Evolutionary conservation across 257 asterid genomes (phyloP), one percentile per base, ranked within the genome.

Genomic region (Osmanthus fragrans): DNA sequence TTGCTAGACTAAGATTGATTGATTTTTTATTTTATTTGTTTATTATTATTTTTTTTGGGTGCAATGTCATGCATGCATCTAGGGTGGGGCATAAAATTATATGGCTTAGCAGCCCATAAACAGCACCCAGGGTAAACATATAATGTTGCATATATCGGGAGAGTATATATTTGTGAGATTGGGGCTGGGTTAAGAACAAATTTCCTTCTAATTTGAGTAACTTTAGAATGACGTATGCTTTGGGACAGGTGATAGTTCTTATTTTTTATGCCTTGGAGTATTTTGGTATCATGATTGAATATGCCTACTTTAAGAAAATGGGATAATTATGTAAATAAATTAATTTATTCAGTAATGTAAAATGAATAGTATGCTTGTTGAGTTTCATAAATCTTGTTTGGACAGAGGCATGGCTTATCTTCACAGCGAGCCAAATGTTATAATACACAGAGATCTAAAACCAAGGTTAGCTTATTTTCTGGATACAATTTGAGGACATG

Each of bases 321-420:
- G 49, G 74, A 29, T 64, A n/a, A 33, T 30, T 77, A 58, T 80
- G 73, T 75, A 71, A 74, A 74, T 45, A 76, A n/a, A 36, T n/a
- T 70, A 42, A 79, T 56, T 56, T 56, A 54, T 56, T 42, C 74
- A 30, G 73, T 70, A 70, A 54, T 65, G 51, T 78, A 23, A 34
- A 68, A 15, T 58, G 37, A 32, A 74, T n/a, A 18, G 2, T 37
- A 58, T 32, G 71, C 51, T 73, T 80, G 27, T 80, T 78, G 71
- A 75, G 63, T 40, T 67, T 68, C 60, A 32, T 56, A 40, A 45
- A 76, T 58, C 75, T 86, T 80, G 70, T 79, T 76, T 75, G 77
- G 75, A 78, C 93, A 93, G 99, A 81, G 99, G 98, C 88, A 93
- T 96, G 97, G 97, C 98, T 71, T 96, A 90, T 93, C 97, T 96